Evolutionary conservation across 2,329 filamentous ascomycete genomes (phyloP).

Genomic region (Hortaea werneckii): DNA sequence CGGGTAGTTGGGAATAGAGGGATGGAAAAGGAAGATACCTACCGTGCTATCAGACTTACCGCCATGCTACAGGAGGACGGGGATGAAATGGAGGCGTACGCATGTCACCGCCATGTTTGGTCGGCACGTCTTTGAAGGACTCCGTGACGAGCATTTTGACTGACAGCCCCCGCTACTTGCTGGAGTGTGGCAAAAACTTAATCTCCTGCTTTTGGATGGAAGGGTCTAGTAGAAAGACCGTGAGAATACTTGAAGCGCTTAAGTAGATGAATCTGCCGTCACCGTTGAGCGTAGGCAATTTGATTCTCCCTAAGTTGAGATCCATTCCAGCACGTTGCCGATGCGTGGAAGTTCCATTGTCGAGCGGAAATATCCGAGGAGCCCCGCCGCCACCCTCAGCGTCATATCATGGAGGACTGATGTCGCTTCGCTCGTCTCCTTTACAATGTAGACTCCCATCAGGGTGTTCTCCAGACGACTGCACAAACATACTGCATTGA

Average conservation of each 20-base stretch:
- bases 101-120: constrained; percentile 50
- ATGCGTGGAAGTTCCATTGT: not conserved
- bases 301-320: too few species aligned
- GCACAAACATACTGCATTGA: too few species aligned
- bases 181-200: not conserved
- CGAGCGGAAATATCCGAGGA: not conserved
- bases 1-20: constrained; percentile 72
- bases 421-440: too few species aligned
- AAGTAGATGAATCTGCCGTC: not conserved
- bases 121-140: constrained; percentile 49
- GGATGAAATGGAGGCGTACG: constrained; percentile 31
- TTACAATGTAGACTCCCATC: not conserved
- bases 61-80: not conserved
- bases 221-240: not conserved
- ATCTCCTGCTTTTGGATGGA: not conserved
- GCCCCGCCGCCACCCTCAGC: not conserved
- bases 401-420: too few species aligned
- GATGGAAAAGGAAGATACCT: constrained; percentile 88
- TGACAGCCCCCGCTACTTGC: not conserved
- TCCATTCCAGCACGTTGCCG: too few species aligned
- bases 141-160: constrained; percentile 27
- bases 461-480: not conserved
- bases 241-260: not conserved
- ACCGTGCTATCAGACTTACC: constrained; percentile 10
- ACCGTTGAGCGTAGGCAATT: too few species aligned